A percentile compares a stretch with the other conserved stretches of the same genome.
phyloP scores from a whole-genome alignment of 805 yeast species.

The Pichia eremophila region DNA sequence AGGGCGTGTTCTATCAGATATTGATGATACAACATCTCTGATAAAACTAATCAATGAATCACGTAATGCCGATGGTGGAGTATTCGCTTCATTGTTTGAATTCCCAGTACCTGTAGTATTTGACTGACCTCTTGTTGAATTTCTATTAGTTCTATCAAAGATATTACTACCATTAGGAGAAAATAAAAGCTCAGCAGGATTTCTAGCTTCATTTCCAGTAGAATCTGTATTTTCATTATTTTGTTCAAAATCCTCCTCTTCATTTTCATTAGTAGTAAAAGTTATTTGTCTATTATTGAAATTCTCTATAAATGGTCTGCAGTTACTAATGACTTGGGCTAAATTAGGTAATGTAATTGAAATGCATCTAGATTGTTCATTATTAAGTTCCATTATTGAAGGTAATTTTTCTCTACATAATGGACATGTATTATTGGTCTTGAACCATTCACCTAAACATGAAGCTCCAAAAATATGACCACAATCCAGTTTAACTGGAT shows the following conservation, averaged over 20 bases:
- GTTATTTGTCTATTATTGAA: constrained; percentile 24
- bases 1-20: constrained; percentile 4
- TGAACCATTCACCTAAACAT: constrained; percentile 83
- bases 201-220: background rate
- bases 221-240: background rate
- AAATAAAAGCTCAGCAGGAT: background rate
- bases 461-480: constrained; percentile 77
- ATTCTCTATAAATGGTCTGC: constrained; percentile 22
- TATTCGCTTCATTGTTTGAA: background rate
- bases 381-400: constrained; percentile 16
- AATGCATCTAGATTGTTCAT: constrained; percentile 12
- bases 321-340: constrained; percentile 26
- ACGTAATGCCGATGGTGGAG: background rate
- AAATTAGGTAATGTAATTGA: constrained; percentile 29
- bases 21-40: constrained; percentile 6
- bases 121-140: background rate
- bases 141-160: background rate
- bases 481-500: constrained; percentile 72
- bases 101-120: background rate
- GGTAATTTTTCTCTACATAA: constrained; percentile 61
- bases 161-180: background rate
- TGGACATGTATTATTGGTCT: constrained; percentile 70
- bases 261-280: constrained; percentile 25
- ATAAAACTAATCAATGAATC: constrained; percentile 4
- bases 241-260: background rate